These are phyloP conservation scores for Leptosphaerulina australis DNA, from an alignment of 2,329 filamentous ascomycete genomes.

Conservation along the genomic window DNA sequence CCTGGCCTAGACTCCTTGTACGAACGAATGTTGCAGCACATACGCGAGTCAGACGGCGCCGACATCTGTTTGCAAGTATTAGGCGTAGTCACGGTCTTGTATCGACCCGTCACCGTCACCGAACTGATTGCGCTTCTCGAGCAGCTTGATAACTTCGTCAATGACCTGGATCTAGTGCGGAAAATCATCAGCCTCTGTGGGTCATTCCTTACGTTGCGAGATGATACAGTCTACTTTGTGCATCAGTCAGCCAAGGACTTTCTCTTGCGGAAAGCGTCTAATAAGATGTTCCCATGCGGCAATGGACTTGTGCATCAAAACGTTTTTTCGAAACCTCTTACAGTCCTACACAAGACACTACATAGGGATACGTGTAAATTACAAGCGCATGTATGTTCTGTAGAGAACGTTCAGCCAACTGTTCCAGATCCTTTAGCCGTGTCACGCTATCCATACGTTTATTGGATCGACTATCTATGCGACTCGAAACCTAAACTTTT, in stretches of 20 bases:
- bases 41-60: slow-evolving; percentile 35
- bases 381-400: slow-evolving; percentile 19
- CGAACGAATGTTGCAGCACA: slow-evolving; percentile 46
- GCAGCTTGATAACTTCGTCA: neutral
- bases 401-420: slow-evolving; percentile 26
- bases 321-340: slow-evolving; percentile 21
- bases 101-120: slow-evolving; percentile 38
- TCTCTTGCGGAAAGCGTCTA: slow-evolving; percentile 31
- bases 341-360: slow-evolving; percentile 25
- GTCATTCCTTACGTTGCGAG: slow-evolving; percentile 33
- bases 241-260: slow-evolving; percentile 56
- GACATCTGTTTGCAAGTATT: slow-evolving; percentile 48
- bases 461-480: slow-evolving; percentile 45
- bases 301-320: neutral
- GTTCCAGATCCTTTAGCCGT: slow-evolving; percentile 31
- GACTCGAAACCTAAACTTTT: slow-evolving; percentile 13
- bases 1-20: slow-evolving; percentile 49
- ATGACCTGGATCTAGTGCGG: neutral
- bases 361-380: slow-evolving; percentile 33
- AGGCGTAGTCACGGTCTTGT: slow-evolving; percentile 34
- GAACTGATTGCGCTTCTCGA: neutral
- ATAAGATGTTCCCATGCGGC: neutral
- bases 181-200: slow-evolving; percentile 48
- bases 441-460: slow-evolving; percentile 37
- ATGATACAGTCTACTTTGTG: slow-evolving; percentile 37